phyloP scores from a whole-genome alignment of 2,329 filamentous ascomycete genomes.

The Cercospora sp. region DNA sequence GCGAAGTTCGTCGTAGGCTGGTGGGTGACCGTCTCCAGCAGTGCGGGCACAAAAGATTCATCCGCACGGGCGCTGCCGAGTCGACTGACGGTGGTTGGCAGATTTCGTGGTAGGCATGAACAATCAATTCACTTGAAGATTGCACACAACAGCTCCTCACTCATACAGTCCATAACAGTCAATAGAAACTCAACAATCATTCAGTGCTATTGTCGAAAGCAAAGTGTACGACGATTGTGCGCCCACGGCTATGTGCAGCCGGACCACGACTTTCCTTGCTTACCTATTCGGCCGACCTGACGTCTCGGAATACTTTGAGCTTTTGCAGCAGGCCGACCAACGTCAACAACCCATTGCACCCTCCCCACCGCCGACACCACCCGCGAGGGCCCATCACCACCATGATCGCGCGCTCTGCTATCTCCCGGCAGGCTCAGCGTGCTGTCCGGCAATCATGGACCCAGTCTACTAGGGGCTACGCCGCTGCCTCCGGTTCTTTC shows the following conservation, averaged over 20 bases:
- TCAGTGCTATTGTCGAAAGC: neutral
- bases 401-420: constrained; percentile 68
- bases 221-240: too few species aligned
- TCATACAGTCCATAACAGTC: neutral
- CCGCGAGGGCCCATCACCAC: constrained; percentile 32
- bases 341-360: constrained; percentile 23
- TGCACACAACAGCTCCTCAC: neutral
- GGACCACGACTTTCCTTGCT: constrained; percentile 11
- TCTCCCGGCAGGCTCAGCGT: constrained; percentile 64
- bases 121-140: neutral
- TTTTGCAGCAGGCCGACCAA: constrained; percentile 9
- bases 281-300: constrained; percentile 7
- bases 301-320: constrained; percentile 16
- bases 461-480: constrained; percentile 60
- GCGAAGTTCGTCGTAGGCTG: neutral
- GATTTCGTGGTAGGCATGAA: neutral
- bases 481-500: constrained; percentile 71
- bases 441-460: constrained; percentile 61
- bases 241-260: neutral
- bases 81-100: neutral
- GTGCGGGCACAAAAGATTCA: constrained; percentile 14
- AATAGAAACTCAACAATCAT: neutral
- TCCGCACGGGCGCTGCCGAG: neutral
- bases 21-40: neutral
- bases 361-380: constrained; percentile 21